Evolutionary conservation across 177 flowering plant genomes (phyloP).

Genomic region (Vitis hybrid): DNA sequence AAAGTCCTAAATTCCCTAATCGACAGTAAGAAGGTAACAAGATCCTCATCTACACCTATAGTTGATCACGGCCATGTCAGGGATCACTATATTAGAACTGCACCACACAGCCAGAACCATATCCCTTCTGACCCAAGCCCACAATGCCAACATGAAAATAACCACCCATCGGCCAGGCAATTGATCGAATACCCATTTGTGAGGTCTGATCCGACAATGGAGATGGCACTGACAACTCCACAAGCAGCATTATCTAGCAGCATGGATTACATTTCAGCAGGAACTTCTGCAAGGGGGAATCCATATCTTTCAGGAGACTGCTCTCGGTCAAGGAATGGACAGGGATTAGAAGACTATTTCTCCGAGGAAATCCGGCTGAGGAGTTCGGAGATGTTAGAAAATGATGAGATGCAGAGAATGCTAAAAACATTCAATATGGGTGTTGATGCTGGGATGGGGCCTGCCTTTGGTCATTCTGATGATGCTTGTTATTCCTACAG

Average conservation of each 20-base stretch:
- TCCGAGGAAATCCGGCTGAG: conserved; percentile 41
- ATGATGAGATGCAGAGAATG: conserved; percentile 56
- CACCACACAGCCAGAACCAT: conserved; percentile 23
- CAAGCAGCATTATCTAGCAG: conserved; percentile 21
- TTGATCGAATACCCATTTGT: conserved; percentile 38
- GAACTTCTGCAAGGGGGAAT: conserved; percentile 15
- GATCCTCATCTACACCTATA: conserved; percentile 12
- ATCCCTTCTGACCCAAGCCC: conserved; percentile 20
- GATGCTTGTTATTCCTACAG: conserved; percentile 31
- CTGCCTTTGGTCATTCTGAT: conserved; percentile 31
- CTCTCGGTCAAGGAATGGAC: conserved; percentile 31
- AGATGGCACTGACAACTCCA: conserved; percentile 19
- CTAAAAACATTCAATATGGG: conserved; percentile 34
- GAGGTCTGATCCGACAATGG: conserved; percentile 20
- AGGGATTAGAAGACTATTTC: conserved; percentile 35
- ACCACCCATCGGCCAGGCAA: conserved; percentile 23
- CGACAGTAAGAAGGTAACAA: conserved; percentile 16
- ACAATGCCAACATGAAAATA: conserved; percentile 22
- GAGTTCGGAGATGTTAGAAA: conserved; percentile 53
- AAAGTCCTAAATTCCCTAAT: conserved; percentile 33
- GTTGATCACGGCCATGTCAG: conserved; percentile 8
- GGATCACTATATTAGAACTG: conserved; percentile 12
- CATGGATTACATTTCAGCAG: conserved; percentile 24
- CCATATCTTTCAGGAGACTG: conserved; percentile 34
- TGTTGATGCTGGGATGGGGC: conserved; percentile 14